Evolutionary conservation across 768 basidiomycete genomes (phyloP), one percentile per base, ranked within the genome.

Genomic region (Amanita phalloides): DNA sequence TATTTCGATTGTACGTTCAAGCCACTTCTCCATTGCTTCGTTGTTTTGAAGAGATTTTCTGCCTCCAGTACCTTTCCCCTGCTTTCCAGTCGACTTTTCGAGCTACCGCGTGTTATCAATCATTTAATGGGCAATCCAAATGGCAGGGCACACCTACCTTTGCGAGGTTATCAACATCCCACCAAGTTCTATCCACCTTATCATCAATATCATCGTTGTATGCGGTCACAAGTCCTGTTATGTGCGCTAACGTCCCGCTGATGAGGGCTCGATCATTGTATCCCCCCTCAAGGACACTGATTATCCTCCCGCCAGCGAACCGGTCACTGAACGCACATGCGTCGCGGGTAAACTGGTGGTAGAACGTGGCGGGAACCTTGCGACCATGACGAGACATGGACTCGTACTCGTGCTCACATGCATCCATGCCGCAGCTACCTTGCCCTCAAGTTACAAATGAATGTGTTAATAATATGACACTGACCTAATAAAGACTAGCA

Each of bases 231-330:
- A 97, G 66, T 3, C 93, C 94, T 6, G 70, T 68, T 1, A 95
- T 64, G 62, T 92, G 87, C 0, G 91, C 87, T 77, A 92, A 79
- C 0, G 84, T 76, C 0, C 87, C 95, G 55, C 87, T 91, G 5
- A 72, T 81, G 50, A 98, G 71, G 0, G 95, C 93, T 5, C 85
- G 76, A 63, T 97, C 92, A 58, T 89, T 90, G 61, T 97, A 97
- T 1, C 94, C 95, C 1, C 95, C 95, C 68, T 99, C 95, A 1
- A 99, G 78, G 0, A 97, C 88, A 58, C 90, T 92, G 36, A 98
- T 73, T 4, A 95, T 58, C 38, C 81, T 76, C 0, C 92, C 90
- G 1, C 64, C 60, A 0, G 89, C 81, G 55, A 82, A 82, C 42
- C 64, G 56, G 25, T 85, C 75, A 6, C 86, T 83, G 51, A 99